Base-by-base conservation (phyloP, 176 grass and related monocot species). In the Eremochloa ophiuroides region DNA sequence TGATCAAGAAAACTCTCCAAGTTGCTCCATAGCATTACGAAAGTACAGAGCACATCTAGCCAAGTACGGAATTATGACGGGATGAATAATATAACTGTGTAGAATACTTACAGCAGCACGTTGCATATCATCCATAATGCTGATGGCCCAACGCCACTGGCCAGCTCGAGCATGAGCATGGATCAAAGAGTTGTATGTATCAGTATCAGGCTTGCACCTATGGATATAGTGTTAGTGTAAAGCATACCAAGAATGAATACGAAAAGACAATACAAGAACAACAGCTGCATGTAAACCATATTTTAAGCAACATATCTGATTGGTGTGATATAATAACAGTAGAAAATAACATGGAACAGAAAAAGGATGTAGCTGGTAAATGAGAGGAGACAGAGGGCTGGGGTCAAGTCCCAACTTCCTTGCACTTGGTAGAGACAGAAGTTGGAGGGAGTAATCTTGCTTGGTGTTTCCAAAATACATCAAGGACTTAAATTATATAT, bases 71-170 rank as follows among this genome's bases (percentile, higher is more conserved):
- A 46, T 50, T 71, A 73, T 6, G 20, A 50, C 8, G 79, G 27
- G 55, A 80, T 63, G 27, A 27, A 76, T 71, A 75, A 73, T 46
- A 75, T n/a, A 72, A 72, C 13, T 75, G 41, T 37, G 43, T 78
- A 83, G 8, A 78, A 65, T 85, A 92, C 95, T 85, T 71, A 98
- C 95, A 94, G 86, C 80, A 79, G 88, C 85, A 85, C 86, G 90
- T 86, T 94, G 95, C 95, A 94, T 98, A 85, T 98, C 95, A 78
- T 98, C 95, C 92, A 94, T 91, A 80, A 98, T 98, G 89, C 94
- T 98, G 73, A 93, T 84, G 70, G 95, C 86, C 95, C 92, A 98
- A 56, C 83, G 88, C 95, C 95, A 98, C n/a, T 94, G 92, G 74
- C 95, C 92, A 84, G 75, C 87, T 85, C 88, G 90, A 81, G 92